Evolutionary conservation across 805 yeast genomes (phyloP), one percentile per base, ranked within the genome.

Genomic region (Wickerhamomyces bisporus): DNA sequence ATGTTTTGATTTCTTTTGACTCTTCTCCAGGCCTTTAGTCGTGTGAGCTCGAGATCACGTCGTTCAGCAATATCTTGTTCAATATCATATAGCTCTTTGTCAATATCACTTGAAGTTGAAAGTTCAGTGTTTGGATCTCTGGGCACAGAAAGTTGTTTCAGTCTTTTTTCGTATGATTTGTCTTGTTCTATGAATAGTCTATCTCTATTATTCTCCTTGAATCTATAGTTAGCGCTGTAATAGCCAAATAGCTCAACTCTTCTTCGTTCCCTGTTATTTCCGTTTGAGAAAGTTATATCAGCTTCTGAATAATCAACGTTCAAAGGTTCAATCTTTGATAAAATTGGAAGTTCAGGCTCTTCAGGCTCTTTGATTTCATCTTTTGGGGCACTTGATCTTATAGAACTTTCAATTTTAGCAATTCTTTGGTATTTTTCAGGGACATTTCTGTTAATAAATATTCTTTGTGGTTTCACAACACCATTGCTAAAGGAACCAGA

Each of bases 61-160:
- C 36, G 37, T 34, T 66, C 71, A 4, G 41, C 40, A 27, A 63
- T 34, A 43, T 66, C 70, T 23, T 49, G 49, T 16, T 48, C 52
- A 3, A 21, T 16, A 14, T 55, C 53, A 21, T 33, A 28, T 20
- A 42, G 16, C 17, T 41, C 41, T 5, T 10, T 9, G 17, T 36
- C 45, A 25, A 28, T 5, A 14, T 35, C 19, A 9, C 40, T 42
- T 9, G 40, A 39, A 17, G 30, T 18, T 2, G 43, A 34, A 3
- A 18, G 23, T 13, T 37, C 43, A 6, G 35, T 32, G 7, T 41
- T 35, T 25, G 36, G 26, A 12, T 38, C 19, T 18, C 41, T 35
- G 2, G 45, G 41, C 4, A 14, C 14, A 6, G 30, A 25, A 14
- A 44, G 31, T 8, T 12, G 18, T 14, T 25, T 19, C 0, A 44